phyloP scores from a whole-genome alignment of 352 stramenopile species.

The Phytophthora foliorum region DNA sequence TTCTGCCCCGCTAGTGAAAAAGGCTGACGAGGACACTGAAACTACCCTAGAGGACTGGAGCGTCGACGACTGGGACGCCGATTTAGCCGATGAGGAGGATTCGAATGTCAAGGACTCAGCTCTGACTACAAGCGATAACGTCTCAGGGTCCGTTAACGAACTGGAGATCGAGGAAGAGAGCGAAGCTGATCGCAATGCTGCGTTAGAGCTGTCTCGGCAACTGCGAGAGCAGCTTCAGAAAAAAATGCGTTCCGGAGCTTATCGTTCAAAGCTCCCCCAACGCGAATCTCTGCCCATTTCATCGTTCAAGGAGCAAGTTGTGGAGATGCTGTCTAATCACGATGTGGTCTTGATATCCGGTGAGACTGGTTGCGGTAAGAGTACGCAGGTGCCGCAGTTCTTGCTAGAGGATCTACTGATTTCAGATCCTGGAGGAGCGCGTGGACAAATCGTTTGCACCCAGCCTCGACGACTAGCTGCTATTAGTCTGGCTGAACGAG shows the following conservation, averaged over 20 bases:
- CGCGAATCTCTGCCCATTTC: constrained; percentile 84
- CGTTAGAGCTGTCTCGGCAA: constrained; percentile 41
- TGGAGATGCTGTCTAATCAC: constrained; percentile 77
- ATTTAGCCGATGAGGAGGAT: constrained; percentile 51
- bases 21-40: constrained; percentile 2
- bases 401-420: constrained; percentile 93
- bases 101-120: constrained; percentile 5
- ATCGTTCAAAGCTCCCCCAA: constrained; percentile 51
- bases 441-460: constrained; percentile 96
- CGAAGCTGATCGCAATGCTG: constrained; percentile 28
- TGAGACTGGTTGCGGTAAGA: constrained; percentile 96
- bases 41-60: constrained; percentile 59
- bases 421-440: constrained; percentile 58
- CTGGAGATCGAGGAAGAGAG: constrained; percentile 28
- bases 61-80: constrained; percentile 80
- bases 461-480: constrained; percentile 97
- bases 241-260: constrained; percentile 46
- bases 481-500: constrained; percentile 95
- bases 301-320: constrained; percentile 80
- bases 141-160: not conserved
- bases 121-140: constrained; percentile 5
- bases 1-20: constrained; percentile 3
- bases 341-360: constrained; percentile 96
- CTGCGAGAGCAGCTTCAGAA: constrained; percentile 50
- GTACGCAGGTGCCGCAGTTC: constrained; percentile 97